These are phyloP conservation scores for Rossbeevera mucosa DNA, from an alignment of 768 basidiomycete genomes.

Conservation along the genomic window DNA sequence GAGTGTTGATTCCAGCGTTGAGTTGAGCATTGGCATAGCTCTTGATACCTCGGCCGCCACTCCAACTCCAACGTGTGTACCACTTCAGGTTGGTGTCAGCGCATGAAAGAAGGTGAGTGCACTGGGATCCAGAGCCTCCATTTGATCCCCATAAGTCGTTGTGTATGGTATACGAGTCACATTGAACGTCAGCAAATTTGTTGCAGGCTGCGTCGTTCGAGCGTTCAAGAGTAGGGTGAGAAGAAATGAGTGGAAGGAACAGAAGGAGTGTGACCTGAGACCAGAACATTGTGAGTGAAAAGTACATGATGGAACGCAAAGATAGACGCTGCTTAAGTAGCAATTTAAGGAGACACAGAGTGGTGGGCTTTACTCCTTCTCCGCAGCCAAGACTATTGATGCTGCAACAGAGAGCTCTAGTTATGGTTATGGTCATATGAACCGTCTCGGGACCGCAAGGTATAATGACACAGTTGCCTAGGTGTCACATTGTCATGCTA, in stretches of 20 bases:
- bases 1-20: conserved; percentile 46
- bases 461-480: background rate
- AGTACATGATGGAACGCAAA: background rate
- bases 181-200: conserved; percentile 48
- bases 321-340: conserved; percentile 12
- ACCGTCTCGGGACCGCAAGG: background rate
- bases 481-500: background rate
- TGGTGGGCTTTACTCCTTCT: background rate
- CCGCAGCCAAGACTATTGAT: background rate
- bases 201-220: conserved; percentile 29
- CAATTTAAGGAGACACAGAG: no score
- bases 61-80: conserved; percentile 53
- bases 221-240: background rate
- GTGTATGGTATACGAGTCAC: conserved; percentile 44
- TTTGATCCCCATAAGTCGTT: conserved; percentile 45
- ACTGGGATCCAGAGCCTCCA: conserved; percentile 48
- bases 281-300: conserved; percentile 10
- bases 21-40: conserved; percentile 58
- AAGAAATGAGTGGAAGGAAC: conserved; percentile 21
- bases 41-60: conserved; percentile 50
- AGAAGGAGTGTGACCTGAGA: conserved; percentile 7
- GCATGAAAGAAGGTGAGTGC: conserved; percentile 43
- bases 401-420: background rate
- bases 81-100: conserved; percentile 43
- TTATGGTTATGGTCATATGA: background rate